Conservation (phyloP, 108 stramenopile genomes). For the Pseudonitzschia delicatissima region DNA sequence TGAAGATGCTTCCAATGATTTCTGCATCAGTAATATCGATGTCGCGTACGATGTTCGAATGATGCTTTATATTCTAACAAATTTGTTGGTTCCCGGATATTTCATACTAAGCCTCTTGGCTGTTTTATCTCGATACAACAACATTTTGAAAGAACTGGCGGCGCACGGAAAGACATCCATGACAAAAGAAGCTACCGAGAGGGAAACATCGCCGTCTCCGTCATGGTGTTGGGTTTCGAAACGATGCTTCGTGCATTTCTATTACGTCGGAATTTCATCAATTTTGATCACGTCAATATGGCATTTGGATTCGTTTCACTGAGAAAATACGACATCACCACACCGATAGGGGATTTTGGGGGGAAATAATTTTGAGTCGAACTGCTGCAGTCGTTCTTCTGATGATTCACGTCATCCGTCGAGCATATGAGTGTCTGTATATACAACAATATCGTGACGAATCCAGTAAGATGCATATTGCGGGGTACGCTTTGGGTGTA, state of each 20-base stretch:
- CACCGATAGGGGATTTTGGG: not conserved
- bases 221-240: slow-evolving; percentile 22
- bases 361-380: not conserved
- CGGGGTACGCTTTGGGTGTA: slow-evolving; percentile 64
- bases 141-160: slow-evolving; percentile 31
- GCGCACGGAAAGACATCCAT: slow-evolving; percentile 54
- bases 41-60: not conserved
- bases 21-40: too few species aligned
- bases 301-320: not conserved
- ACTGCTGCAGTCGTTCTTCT: slow-evolving; percentile 4
- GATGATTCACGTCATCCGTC: slow-evolving; percentile 31
- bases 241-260: slow-evolving; percentile 51
- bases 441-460: slow-evolving; percentile 44
- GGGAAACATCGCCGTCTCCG: not conserved
- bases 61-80: not conserved
- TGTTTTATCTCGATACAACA: slow-evolving; percentile 37
- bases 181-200: not conserved
- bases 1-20: too few species aligned
- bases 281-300: slow-evolving; percentile 11
- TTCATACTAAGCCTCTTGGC: slow-evolving; percentile 37
- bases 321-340: not conserved
- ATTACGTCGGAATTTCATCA: slow-evolving; percentile 39
- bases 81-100: slow-evolving; percentile 28
- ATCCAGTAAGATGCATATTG: slow-evolving; percentile 61
- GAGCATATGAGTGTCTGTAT: slow-evolving; percentile 54